A percentile compares a stretch with the other conserved stretches of the same genome.
phyloP scores from a whole-genome alignment of 73 alveolate species.

The Paramecium sexaurelia region DNA sequence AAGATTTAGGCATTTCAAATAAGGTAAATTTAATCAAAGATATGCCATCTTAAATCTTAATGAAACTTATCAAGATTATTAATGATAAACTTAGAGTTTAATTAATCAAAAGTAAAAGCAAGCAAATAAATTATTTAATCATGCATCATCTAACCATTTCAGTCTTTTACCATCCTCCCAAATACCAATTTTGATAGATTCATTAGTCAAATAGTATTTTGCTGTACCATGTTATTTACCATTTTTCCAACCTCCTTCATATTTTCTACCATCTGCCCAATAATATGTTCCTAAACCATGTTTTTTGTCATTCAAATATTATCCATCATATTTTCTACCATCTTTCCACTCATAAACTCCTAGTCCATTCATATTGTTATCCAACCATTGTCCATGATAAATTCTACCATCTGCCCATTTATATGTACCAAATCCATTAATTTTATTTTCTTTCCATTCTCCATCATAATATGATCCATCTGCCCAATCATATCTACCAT shows the following conservation, averaged over 20 bases:
- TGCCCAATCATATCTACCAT: constrained; percentile 72
- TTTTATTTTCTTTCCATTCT: constrained; percentile 78
- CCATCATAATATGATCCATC: constrained; percentile 85
- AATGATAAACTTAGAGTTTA: neutral
- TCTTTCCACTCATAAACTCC: constrained; percentile 65
- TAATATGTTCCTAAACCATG: constrained; percentile 82
- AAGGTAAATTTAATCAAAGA: too few relatives aligned
- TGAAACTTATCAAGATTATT: too few relatives aligned
- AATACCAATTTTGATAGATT: constrained; percentile 68
- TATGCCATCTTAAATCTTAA: too few relatives aligned
- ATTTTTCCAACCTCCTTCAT: constrained; percentile 81
- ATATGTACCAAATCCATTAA: constrained; percentile 70
- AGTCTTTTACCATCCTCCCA: constrained; percentile 80
- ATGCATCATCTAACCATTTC: constrained; percentile 68
- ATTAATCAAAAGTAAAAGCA: neutral
- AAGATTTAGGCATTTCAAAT: too few relatives aligned
- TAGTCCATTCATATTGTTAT: constrained; percentile 58
- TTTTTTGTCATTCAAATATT: constrained; percentile 70
- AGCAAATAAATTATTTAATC: constrained; percentile 67
- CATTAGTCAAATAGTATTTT: constrained; percentile 72
- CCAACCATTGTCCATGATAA: constrained; percentile 78
- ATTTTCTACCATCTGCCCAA: constrained; percentile 84
- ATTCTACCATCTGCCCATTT: constrained; percentile 85
- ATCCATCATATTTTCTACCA: constrained; percentile 64
- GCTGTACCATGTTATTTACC: constrained; percentile 83